Evolutionary conservation across 2,329 filamentous ascomycete genomes (phyloP).

Genomic region (Curvularia spicifera): DNA sequence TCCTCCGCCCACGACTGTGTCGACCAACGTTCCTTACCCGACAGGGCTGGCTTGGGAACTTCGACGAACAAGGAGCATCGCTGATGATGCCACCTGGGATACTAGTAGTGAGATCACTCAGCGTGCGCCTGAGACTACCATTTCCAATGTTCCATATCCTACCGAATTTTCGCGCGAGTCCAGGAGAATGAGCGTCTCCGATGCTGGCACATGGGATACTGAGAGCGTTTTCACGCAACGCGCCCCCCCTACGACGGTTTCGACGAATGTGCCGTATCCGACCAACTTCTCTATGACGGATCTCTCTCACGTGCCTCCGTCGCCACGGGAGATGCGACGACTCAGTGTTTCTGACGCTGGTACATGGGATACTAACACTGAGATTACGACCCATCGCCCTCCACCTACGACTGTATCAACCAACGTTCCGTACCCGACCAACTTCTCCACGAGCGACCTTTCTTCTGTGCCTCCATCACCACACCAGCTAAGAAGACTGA

Average conservation of each 20-base stretch:
- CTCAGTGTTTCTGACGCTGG: constrained; percentile 14
- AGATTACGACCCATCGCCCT: constrained; percentile 8
- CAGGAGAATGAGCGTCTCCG: constrained; percentile 10
- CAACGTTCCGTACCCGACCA: constrained; percentile 12
- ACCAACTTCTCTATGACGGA: neutral
- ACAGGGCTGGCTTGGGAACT: constrained; percentile 9
- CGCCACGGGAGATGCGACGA: constrained; percentile 9
- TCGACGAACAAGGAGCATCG: constrained; percentile 12
- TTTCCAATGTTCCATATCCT: constrained; percentile 9
- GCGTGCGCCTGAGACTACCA: constrained; percentile 4
- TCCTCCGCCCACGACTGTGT: constrained; percentile 15
- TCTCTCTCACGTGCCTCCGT: neutral
- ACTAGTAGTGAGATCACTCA: constrained; percentile 17
- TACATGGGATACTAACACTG: constrained; percentile 16
- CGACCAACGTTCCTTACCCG: constrained; percentile 14
- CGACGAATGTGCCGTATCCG: constrained; percentile 15
- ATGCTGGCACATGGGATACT: constrained; percentile 12
- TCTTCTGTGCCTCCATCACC: constrained; percentile 1
- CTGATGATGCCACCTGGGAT: constrained; percentile 15
- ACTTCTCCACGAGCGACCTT: neutral
- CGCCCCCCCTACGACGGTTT: constrained; percentile 14
- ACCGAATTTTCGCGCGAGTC: neutral
- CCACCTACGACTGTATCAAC: constrained; percentile 17
- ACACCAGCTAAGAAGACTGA: constrained; percentile 11
- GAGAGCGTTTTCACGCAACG: constrained; percentile 4